A percentile compares a stretch with the other conserved stretches of the same genome.
Conservation (phyloP, 345 rosid genomes). For the Eucalyptus curtisii region DNA sequence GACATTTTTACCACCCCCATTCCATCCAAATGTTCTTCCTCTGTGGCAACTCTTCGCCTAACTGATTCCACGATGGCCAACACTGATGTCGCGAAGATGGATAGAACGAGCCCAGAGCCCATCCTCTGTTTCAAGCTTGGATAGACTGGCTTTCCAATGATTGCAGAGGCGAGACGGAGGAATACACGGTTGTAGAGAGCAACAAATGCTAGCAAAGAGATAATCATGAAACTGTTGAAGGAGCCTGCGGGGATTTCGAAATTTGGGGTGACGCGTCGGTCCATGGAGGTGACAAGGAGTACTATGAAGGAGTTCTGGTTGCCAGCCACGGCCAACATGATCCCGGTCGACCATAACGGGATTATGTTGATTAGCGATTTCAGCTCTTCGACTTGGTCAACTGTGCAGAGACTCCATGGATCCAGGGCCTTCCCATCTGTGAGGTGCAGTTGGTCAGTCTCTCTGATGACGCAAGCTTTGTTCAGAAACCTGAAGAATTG, state of each 20-base stretch:
- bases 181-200: conserved; percentile 47
- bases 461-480: conserved; percentile 53
- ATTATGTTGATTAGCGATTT: conserved; percentile 54
- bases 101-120: conserved; percentile 49
- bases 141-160: conserved; percentile 38
- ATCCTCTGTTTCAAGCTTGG: conserved; percentile 49
- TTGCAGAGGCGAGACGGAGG: conserved; percentile 56
- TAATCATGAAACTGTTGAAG: conserved; percentile 28
- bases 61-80: conserved; percentile 37
- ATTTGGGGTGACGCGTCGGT: conserved; percentile 40
- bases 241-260: conserved; percentile 78
- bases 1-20: conserved; percentile 19
- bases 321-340: conserved; percentile 36
- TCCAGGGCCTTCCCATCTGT: conserved; percentile 40
- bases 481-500: conserved; percentile 41
- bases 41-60: conserved; percentile 25
- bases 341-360: conserved; percentile 76
- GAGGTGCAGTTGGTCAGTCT: conserved; percentile 33
- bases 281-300: conserved; percentile 63
- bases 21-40: conserved; percentile 13
- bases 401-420: conserved; percentile 69
- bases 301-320: conserved; percentile 50
- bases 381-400: conserved; percentile 72
- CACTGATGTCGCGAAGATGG: conserved; percentile 36
- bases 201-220: conserved; percentile 35